These are phyloP conservation scores for Buxus sempervirens DNA, from an alignment of 164 flowering plant species.

Conservation along the genomic window DNA sequence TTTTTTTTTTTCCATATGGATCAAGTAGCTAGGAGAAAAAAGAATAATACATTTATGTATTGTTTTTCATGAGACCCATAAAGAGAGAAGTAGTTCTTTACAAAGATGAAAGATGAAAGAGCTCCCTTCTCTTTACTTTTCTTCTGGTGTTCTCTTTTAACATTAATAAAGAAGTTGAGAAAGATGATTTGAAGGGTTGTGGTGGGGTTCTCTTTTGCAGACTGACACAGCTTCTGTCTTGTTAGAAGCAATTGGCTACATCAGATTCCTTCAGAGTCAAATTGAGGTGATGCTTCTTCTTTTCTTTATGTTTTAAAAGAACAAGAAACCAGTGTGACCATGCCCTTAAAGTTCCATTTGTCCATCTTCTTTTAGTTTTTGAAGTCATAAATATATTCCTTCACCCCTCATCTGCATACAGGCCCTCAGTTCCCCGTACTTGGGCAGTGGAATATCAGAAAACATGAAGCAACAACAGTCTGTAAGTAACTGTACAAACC, in stretches of 20 bases:
- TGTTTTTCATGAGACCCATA: constrained; percentile 6
- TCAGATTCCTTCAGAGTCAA: constrained; percentile 95
- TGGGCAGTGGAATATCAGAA: constrained; percentile 60
- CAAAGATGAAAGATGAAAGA: constrained; percentile 11
- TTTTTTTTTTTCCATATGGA: too few relatives aligned
- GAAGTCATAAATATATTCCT: background rate
- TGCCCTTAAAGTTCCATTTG: constrained; percentile 35
- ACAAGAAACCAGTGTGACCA: constrained; percentile 18
- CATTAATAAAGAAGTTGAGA: constrained; percentile 12
- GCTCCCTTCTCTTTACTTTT: background rate
- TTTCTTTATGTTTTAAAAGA: constrained; percentile 18
- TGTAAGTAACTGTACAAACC: constrained; percentile 36
- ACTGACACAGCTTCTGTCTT: constrained; percentile 98
- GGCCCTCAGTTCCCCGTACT: constrained; percentile 88
- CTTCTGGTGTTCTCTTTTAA: background rate
- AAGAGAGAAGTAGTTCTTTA: constrained; percentile 6
- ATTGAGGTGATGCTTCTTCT: constrained; percentile 71
- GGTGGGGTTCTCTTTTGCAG: constrained; percentile 59
- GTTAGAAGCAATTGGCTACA: constrained; percentile 94
- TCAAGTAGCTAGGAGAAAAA: too few relatives aligned
- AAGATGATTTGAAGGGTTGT: constrained; percentile 16
- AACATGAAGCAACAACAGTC: constrained; percentile 51
- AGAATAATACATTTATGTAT: background rate
- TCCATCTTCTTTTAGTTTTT: constrained; percentile 9
- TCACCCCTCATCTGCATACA: constrained; percentile 32